Conservation (phyloP, 208 protist genomes). For the Acanthamoeba sp. region DNA sequence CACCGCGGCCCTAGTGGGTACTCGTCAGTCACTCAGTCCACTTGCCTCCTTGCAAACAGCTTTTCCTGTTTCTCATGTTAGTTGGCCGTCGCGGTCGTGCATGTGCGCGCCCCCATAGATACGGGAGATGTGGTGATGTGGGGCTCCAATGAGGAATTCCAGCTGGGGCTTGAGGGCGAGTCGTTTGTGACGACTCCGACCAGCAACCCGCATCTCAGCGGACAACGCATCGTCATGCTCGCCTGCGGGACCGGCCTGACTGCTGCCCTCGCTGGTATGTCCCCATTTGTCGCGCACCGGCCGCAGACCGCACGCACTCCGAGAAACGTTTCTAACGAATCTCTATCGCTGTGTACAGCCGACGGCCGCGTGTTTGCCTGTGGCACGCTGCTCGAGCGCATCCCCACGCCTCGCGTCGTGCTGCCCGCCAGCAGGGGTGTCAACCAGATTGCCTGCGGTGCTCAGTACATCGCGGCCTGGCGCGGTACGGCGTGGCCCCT, state of each 20-base stretch:
- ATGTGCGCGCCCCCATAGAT: too few relatives aligned
- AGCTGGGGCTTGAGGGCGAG: not conserved
- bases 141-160: not conserved
- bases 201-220: not conserved
- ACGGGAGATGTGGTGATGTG: not conserved
- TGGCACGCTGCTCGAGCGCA: not conserved
- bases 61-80: too few relatives aligned
- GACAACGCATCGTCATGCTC: not conserved
- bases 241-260: not conserved
- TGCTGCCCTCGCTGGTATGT: not conserved
- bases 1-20: not conserved
- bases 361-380: not conserved
- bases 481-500: not conserved
- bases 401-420: not conserved
- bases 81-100: too few relatives aligned
- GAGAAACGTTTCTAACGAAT: too few relatives aligned
- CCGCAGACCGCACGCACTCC: too few relatives aligned
- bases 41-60: not conserved
- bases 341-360: not conserved
- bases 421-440: not conserved
- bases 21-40: not conserved
- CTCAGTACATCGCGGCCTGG: not conserved
- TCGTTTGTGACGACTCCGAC: not conserved
- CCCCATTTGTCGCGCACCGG: not conserved
- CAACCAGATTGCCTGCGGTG: conserved; percentile 10